These are phyloP conservation scores for Triangularia setosa DNA, from an alignment of 2,329 filamentous ascomycete genomes.

Conservation along the genomic window DNA sequence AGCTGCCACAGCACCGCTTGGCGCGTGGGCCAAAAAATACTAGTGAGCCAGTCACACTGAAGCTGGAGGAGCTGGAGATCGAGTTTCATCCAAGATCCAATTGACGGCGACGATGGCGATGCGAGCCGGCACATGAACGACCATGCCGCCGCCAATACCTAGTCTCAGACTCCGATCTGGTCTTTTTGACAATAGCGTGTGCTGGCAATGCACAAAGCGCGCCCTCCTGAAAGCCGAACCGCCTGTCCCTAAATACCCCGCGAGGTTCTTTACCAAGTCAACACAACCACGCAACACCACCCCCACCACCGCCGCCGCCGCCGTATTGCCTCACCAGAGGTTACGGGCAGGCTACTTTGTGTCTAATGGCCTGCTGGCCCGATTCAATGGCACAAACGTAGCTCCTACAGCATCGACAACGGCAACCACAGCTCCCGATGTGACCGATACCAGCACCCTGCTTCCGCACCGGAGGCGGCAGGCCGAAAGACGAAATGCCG, in stretches of 20 bases:
- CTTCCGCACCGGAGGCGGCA: slow-evolving; percentile 31
- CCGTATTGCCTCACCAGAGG: slow-evolving; percentile 20
- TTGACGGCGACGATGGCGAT: slow-evolving; percentile 23
- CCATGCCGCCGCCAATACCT: slow-evolving; percentile 26
- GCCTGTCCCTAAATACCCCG: neutral
- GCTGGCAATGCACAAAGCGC: slow-evolving; percentile 28
- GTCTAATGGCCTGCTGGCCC: slow-evolving; percentile 33
- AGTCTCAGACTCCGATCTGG: slow-evolving; percentile 19
- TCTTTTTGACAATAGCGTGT: slow-evolving; percentile 22
- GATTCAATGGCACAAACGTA: slow-evolving; percentile 25
- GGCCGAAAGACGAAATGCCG: slow-evolving; percentile 24
- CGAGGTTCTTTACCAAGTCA: slow-evolving; percentile 24
- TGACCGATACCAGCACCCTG: slow-evolving; percentile 14
- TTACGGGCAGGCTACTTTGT: slow-evolving; percentile 34
- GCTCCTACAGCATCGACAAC: slow-evolving; percentile 3
- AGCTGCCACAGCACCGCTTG: neutral
- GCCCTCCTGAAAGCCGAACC: slow-evolving; percentile 14
- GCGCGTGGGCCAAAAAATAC: slow-evolving; percentile 5
- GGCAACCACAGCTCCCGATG: slow-evolving; percentile 7
- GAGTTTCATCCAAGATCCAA: neutral
- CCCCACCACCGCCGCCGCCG: slow-evolving; percentile 15
- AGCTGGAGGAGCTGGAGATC: slow-evolving; percentile 1
- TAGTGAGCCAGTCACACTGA: neutral
- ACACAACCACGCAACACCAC: slow-evolving; percentile 15
- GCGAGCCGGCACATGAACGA: slow-evolving; percentile 24